phyloP scores from a whole-genome alignment of 2,329 filamentous ascomycete species.

The Fusarium domesticum region DNA sequence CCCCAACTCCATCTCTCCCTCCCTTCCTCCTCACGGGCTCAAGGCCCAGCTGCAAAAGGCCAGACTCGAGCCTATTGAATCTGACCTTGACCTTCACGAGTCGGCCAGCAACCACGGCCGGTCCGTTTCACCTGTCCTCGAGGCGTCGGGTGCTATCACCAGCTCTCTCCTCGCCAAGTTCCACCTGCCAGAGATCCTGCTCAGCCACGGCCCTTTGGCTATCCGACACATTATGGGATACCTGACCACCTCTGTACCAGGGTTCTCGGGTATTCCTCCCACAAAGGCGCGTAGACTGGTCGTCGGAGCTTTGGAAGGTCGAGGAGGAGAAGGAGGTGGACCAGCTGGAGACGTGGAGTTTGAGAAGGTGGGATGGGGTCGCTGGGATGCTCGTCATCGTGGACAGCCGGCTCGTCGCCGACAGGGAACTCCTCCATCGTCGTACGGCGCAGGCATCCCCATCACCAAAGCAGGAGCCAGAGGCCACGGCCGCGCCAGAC shows the following conservation, averaged over 20 bases:
- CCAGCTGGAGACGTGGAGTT: conserved; percentile 73
- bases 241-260: conserved; percentile 87
- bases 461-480: conserved; percentile 48
- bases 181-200: conserved; percentile 85
- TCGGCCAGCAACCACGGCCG: conserved; percentile 31
- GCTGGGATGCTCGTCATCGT: conserved; percentile 82
- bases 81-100: conserved; percentile 83
- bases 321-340: conserved; percentile 61
- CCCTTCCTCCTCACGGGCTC: conserved; percentile 75
- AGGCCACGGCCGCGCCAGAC: conserved; percentile 46
- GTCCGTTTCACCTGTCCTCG: conserved; percentile 52
- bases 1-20: conserved; percentile 91
- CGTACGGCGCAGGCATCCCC: conserved; percentile 53
- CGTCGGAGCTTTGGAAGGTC: conserved; percentile 85
- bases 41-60: conserved; percentile 64
- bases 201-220: conserved; percentile 84
- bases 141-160: conserved; percentile 80
- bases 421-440: conserved; percentile 41
- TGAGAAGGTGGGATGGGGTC: conserved; percentile 95
- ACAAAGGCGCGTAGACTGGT: conserved; percentile 88
- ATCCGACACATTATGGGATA: conserved; percentile 96
- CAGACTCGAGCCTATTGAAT: conserved; percentile 67
- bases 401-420: conserved; percentile 56
- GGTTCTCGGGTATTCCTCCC: conserved; percentile 83
- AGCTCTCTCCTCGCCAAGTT: conserved; percentile 81